phyloP scores from a whole-genome alignment of 352 stramenopile species.

The Elongisporangium prolatum region DNA sequence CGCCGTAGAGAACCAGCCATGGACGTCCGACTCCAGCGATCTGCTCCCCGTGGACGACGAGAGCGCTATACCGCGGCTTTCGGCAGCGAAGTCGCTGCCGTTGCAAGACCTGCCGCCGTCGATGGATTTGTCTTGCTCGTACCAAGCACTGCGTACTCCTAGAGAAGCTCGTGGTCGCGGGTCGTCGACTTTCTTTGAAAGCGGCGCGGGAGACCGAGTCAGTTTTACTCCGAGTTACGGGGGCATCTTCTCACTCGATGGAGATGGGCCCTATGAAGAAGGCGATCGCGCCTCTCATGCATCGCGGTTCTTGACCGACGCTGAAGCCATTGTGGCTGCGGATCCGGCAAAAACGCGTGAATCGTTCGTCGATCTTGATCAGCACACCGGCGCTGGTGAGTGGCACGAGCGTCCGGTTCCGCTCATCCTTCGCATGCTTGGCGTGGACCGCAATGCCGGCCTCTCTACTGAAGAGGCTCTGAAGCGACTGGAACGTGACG shows the following conservation, averaged over 20 bases:
- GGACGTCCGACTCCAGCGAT: not conserved
- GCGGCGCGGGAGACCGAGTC: slow-evolving; percentile 6
- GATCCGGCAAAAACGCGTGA: slow-evolving; percentile 46
- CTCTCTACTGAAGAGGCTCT: slow-evolving; percentile 25
- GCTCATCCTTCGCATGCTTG: slow-evolving; percentile 33
- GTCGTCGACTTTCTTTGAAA: slow-evolving; percentile 9
- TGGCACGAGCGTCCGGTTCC: slow-evolving; percentile 51
- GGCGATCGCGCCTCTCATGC: slow-evolving; percentile 30
- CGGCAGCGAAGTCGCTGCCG: not conserved
- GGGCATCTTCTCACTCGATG: slow-evolving; percentile 9
- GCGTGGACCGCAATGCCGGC: slow-evolving; percentile 31
- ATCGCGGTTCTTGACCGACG: slow-evolving; percentile 54
- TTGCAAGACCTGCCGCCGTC: slow-evolving; percentile 10
- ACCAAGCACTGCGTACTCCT: slow-evolving; percentile 60
- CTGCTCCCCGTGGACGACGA: not conserved
- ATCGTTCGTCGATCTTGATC: slow-evolving; percentile 50
- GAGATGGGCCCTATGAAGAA: slow-evolving; percentile 7
- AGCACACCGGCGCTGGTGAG: slow-evolving; percentile 31
- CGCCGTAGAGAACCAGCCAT: not conserved
- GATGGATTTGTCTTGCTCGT: slow-evolving; percentile 53
- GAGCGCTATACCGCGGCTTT: not conserved
- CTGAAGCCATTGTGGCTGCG: slow-evolving; percentile 39
- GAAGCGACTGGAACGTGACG: slow-evolving; percentile 33
- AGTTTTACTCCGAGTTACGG: not conserved
- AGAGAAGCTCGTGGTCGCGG: slow-evolving; percentile 28